A percentile compares a stretch with the other conserved stretches of the same genome.
Evolutionary conservation across 768 basidiomycete species (phyloP).

Genomic region (Pulveroboletus ravenelii): DNA sequence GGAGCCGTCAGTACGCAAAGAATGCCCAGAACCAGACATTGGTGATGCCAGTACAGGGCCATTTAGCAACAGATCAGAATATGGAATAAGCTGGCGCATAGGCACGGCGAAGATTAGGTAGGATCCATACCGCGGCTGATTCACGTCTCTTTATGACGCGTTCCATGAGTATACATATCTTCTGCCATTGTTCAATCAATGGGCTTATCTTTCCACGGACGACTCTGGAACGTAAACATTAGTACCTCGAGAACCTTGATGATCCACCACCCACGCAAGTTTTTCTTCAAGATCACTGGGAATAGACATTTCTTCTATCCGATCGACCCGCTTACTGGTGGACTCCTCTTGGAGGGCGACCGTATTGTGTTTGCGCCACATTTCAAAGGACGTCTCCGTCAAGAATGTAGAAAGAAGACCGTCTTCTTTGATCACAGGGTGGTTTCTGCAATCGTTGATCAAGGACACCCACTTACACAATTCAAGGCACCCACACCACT

Average conservation of each 20-base stretch:
- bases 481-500: constrained; percentile 51
- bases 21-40: constrained; percentile 11
- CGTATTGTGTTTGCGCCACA: constrained; percentile 75
- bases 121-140: constrained; percentile 82
- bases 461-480: neutral
- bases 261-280: constrained; percentile 50
- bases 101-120: constrained; percentile 56
- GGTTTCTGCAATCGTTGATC: constrained; percentile 55
- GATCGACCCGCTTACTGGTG: constrained; percentile 68
- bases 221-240: constrained; percentile 40
- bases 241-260: neutral
- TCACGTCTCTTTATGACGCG: constrained; percentile 86
- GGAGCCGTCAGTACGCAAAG: constrained; percentile 6
- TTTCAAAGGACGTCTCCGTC: constrained; percentile 77
- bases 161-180: constrained; percentile 81
- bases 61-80: constrained; percentile 36
- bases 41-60: constrained; percentile 25
- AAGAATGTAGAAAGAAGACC: constrained; percentile 79
- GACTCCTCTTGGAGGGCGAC: constrained; percentile 89
- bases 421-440: constrained; percentile 87
- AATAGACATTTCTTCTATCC: constrained; percentile 85
- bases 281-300: constrained; percentile 92
- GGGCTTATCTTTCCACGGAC: constrained; percentile 72
- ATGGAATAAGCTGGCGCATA: constrained; percentile 68
- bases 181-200: constrained; percentile 89